A percentile compares a stretch with the other conserved stretches of the same genome.
phyloP scores from a whole-genome alignment of 306 rosid species.

The Fragaria iinumae region DNA sequence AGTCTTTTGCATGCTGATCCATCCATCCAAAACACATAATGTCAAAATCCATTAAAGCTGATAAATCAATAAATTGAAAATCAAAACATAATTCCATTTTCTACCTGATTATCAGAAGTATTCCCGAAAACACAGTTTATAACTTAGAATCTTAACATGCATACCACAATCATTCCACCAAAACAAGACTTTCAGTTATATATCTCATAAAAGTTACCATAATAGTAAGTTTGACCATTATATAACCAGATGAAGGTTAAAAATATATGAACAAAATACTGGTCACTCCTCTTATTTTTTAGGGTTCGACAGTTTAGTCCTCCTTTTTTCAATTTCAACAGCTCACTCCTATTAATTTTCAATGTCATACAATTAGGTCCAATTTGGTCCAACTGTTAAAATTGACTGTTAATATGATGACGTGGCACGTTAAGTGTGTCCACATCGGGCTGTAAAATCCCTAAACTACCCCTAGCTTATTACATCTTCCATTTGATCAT shows the following conservation, averaged over 20 bases:
- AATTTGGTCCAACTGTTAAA: too few species aligned
- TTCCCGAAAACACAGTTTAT: not conserved
- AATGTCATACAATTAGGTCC: too few species aligned
- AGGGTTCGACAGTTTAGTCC: too few species aligned
- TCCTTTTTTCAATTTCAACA: too few species aligned
- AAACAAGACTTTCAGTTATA: not conserved
- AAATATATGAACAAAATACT: too few species aligned
- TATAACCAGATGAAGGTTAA: not conserved
- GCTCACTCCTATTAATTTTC: too few species aligned
- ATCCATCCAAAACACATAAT: slow-evolving; percentile 20
- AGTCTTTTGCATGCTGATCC: slow-evolving; percentile 46
- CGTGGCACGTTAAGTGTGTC: too few species aligned
- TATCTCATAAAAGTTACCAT: not conserved
- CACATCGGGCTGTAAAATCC: too few species aligned
- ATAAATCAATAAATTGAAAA: not conserved
- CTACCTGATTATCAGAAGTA: not conserved
- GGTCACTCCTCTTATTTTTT: too few species aligned
- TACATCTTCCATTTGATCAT: too few species aligned
- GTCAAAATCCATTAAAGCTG: not conserved
- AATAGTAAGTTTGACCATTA: not conserved
- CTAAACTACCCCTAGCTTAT: too few species aligned
- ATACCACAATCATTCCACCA: not conserved
- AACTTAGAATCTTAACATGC: not conserved
- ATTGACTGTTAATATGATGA: too few species aligned
- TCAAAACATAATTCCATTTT: not conserved